These are phyloP conservation scores for Epichloe sp. DNA, from an alignment of 2,329 filamentous ascomycete genomes.

Conservation along the genomic window DNA sequence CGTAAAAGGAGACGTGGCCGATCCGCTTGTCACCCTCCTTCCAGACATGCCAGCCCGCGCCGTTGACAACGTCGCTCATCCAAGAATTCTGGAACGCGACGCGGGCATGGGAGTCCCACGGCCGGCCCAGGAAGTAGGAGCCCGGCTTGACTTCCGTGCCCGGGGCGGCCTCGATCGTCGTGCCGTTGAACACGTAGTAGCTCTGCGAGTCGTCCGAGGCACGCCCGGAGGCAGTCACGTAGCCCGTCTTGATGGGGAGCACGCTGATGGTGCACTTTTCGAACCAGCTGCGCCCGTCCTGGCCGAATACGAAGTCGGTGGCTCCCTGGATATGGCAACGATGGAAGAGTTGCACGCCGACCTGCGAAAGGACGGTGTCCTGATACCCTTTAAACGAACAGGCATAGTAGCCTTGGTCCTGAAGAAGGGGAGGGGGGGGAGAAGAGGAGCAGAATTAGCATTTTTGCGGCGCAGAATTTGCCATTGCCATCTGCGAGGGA, in stretches of 20 bases:
- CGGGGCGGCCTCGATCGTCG: not conserved
- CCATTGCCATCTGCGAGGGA: not conserved
- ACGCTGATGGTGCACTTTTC: conserved; percentile 17
- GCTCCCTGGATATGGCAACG: conserved; percentile 30
- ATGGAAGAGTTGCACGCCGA: conserved; percentile 33
- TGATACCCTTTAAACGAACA: conserved; percentile 33
- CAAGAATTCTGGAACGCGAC: not conserved
- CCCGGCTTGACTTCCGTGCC: not conserved
- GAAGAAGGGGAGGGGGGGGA: too few relatives aligned
- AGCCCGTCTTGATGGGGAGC: not conserved
- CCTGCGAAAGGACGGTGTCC: conserved; percentile 33
- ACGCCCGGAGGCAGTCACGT: not conserved
- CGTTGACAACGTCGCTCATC: not conserved
- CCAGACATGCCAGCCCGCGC: not conserved
- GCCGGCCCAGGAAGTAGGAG: not conserved
- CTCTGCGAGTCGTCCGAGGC: not conserved
- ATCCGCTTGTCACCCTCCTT: not conserved
- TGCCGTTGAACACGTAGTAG: not conserved
- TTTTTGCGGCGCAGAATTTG: not conserved
- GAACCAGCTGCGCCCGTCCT: conserved; percentile 27
- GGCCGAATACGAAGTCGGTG: conserved; percentile 29
- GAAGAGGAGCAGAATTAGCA: not conserved
- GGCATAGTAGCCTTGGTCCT: conserved; percentile 30
- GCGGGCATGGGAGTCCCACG: not conserved
- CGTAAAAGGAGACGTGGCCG: not conserved